phyloP scores from a whole-genome alignment of 768 basidiomycete genomes.

The Lepiota brunneoincarnata region DNA sequence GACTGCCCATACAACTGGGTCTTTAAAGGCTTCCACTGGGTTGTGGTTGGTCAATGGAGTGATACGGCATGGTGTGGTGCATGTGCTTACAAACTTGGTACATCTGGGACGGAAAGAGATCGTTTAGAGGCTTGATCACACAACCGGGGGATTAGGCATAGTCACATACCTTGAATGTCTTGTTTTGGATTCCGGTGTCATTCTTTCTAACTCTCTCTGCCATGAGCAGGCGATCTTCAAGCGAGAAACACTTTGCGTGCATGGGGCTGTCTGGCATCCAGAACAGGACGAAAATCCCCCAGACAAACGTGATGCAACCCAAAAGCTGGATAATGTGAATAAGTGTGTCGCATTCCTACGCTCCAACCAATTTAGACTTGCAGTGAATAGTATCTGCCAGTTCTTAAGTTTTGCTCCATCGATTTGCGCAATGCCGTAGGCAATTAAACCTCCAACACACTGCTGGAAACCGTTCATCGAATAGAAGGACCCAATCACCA shows the following conservation, averaged over 20 bases:
- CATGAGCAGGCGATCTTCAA: constrained; percentile 44
- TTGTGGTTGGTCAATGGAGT: neutral
- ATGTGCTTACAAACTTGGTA: constrained; percentile 29
- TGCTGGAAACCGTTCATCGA: constrained; percentile 48
- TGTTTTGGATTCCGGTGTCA: constrained; percentile 51
- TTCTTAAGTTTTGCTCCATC: constrained; percentile 38
- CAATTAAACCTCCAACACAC: constrained; percentile 47
- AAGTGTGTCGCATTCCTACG: neutral
- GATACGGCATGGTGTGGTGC: neutral
- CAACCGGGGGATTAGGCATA: too few species aligned
- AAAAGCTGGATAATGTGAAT: constrained; percentile 29
- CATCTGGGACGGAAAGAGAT: constrained; percentile 9
- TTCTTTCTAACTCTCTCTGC: constrained; percentile 51
- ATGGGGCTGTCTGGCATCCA: constrained; percentile 52
- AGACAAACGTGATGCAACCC: constrained; percentile 42
- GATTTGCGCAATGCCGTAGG: constrained; percentile 47
- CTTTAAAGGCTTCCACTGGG: constrained; percentile 40
- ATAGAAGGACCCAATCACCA: constrained; percentile 42
- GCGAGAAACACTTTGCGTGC: constrained; percentile 44
- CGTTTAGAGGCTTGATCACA: neutral
- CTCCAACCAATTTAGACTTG: constrained; percentile 12
- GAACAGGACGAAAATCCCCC: constrained; percentile 46
- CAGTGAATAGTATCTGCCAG: constrained; percentile 49
- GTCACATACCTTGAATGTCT: constrained; percentile 42
- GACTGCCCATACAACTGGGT: constrained; percentile 45